Conservation (phyloP, 1,139 yeast species). For the Kluyveromyces sp. region DNA sequence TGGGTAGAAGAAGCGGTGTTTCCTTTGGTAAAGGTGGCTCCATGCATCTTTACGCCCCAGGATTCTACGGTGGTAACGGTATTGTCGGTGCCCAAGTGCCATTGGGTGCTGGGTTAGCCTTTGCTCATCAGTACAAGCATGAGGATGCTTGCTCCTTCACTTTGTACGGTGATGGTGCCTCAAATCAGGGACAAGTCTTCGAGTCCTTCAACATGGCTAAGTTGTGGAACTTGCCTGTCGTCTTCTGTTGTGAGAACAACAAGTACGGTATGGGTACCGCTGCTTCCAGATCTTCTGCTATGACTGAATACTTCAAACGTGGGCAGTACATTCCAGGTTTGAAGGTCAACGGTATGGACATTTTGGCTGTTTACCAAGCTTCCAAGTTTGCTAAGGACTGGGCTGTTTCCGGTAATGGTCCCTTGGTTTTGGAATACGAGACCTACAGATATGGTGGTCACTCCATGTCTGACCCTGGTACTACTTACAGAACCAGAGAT, state of each 20-base stretch:
- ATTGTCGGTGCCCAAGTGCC: slow-evolving; percentile 99
- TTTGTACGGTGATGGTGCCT: slow-evolving; percentile 97
- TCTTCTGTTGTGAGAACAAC: slow-evolving; percentile 97
- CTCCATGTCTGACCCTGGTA: slow-evolving; percentile 99
- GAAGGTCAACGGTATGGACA: slow-evolving; percentile 98
- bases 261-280: slow-evolving; percentile 99
- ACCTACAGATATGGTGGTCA: slow-evolving; percentile 99
- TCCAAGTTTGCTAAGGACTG: slow-evolving; percentile 96
- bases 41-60: slow-evolving; percentile 95
- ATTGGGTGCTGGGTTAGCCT: slow-evolving; percentile 93
- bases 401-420: slow-evolving; percentile 91
- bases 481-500: slow-evolving; percentile 99
- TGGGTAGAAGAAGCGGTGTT: slow-evolving; percentile 95
- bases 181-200: slow-evolving; percentile 98
- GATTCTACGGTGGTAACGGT: slow-evolving; percentile 98
- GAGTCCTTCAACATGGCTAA: slow-evolving; percentile 98
- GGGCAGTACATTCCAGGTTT: slow-evolving; percentile 99
- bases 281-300: slow-evolving; percentile 92
- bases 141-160: slow-evolving; percentile 79
- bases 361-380: slow-evolving; percentile 90
- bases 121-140: slow-evolving; percentile 89
- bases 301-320: slow-evolving; percentile 96
- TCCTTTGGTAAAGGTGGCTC: slow-evolving; percentile 99
- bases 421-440: slow-evolving; percentile 91
- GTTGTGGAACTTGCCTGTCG: slow-evolving; percentile 92